Conservation (phyloP, 2,329 filamentous ascomycete genomes). For the Xylariaceae sp. region DNA sequence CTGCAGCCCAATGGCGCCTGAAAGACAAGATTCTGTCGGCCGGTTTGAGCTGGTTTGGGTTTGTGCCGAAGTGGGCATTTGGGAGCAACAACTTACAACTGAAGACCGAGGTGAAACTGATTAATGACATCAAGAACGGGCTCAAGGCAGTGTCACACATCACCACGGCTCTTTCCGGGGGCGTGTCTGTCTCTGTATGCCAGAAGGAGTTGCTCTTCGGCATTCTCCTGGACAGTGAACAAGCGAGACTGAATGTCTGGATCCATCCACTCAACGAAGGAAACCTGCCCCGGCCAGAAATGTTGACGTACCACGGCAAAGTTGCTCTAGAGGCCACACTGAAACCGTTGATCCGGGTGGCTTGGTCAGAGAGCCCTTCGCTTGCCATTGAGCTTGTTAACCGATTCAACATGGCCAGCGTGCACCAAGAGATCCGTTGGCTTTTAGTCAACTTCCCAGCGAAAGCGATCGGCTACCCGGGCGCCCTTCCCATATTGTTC, state of each 20-base stretch:
- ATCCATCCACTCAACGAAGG: conserved; percentile 70
- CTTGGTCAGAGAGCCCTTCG: conserved; percentile 80
- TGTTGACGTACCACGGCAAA: conserved; percentile 38
- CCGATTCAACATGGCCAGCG: conserved; percentile 69
- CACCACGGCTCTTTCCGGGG: conserved; percentile 42
- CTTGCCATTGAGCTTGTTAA: conserved; percentile 80
- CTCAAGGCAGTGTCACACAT: conserved; percentile 61
- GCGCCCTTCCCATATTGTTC: conserved; percentile 77
- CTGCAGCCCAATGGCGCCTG: conserved; percentile 66
- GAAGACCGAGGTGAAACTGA: conserved; percentile 81
- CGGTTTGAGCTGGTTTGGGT: conserved; percentile 81
- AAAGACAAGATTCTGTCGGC: conserved; percentile 87
- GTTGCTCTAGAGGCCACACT: conserved; percentile 43
- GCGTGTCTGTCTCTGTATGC: conserved; percentile 60
- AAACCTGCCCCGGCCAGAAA: conserved; percentile 32
- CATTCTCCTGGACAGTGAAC: conserved; percentile 77
- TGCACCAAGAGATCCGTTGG: conserved; percentile 72
- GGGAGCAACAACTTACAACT: conserved; percentile 90
- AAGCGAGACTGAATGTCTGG: conserved; percentile 81
- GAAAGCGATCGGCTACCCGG: conserved; percentile 73
- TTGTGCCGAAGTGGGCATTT: conserved; percentile 84
- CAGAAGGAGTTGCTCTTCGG: conserved; percentile 79
- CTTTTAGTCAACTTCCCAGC: conserved; percentile 78
- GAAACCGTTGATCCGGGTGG: conserved; percentile 65
- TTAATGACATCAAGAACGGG: conserved; percentile 66